These are phyloP conservation scores for Diaporthe ilicicola DNA, from an alignment of 2,329 filamentous ascomycete genomes.

Conservation along the genomic window DNA sequence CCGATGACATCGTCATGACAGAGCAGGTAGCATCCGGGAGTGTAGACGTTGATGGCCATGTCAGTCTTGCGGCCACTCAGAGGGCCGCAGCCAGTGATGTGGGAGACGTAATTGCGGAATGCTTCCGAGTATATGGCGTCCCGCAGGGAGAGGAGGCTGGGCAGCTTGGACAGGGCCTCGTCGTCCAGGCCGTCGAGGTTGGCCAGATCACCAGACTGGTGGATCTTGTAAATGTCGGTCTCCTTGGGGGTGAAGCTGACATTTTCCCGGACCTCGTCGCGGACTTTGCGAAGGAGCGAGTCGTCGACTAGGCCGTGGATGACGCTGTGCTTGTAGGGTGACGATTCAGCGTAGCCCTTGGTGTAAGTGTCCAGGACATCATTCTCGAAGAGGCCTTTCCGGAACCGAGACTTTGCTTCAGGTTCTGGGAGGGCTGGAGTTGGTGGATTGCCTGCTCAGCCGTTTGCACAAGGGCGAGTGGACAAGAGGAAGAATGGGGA, in stretches of 20 bases:
- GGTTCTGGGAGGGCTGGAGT: constrained; percentile 54
- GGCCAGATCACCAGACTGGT: constrained; percentile 96
- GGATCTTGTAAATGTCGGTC: constrained; percentile 99
- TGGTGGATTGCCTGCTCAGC: constrained; percentile 8
- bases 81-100: constrained; percentile 85
- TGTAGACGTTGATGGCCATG: constrained; percentile 99
- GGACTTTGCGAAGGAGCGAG: constrained; percentile 82
- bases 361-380: constrained; percentile 67
- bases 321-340: constrained; percentile 90
- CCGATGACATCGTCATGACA: constrained; percentile 99
- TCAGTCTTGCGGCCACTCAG: constrained; percentile 95
- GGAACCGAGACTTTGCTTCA: constrained; percentile 67
- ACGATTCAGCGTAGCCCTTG: constrained; percentile 68
- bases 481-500: constrained; percentile 13
- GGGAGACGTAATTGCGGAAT: constrained; percentile 89
- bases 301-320: constrained; percentile 85
- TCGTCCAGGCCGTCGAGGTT: constrained; percentile 95
- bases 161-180: constrained; percentile 83
- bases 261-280: constrained; percentile 86
- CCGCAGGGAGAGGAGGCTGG: constrained; percentile 89
- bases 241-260: constrained; percentile 98
- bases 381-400: constrained; percentile 71
- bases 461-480: background rate
- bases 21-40: constrained; percentile 91
- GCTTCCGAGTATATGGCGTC: constrained; percentile 91